Base-by-base conservation (phyloP, 2,329 filamentous ascomycete species). In the Dactylella cylindrospora region DNA sequence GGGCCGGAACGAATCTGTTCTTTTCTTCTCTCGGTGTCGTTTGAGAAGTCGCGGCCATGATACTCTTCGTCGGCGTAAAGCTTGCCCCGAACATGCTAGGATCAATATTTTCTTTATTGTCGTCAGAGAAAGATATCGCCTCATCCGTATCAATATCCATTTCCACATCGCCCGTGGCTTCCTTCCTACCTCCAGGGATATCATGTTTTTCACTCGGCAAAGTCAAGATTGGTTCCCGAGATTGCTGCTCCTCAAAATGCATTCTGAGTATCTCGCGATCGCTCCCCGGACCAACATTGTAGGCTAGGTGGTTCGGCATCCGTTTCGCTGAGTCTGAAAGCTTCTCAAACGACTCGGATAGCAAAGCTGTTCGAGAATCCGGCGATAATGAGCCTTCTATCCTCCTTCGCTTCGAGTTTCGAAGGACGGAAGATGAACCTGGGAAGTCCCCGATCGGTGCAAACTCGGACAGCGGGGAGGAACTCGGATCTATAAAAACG, bases 81-180 rank as follows among this genome's bases (percentile, higher is more conserved):
- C 13, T 13, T 26, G 9, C n/a, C 23, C 15, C 22, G 17, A 44
- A 19, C 5, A 31, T 15, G n/a, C 7, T 26, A 7, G 57, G 49
- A n/a, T 50, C 49, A 20, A 62, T 29, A 22, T 62, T 62, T 33
- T 62, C 57, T 40, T 62, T 62, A 15, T 54, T 54, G 1, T 46
- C 31, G 9, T 44, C 36, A 7, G 20, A 13, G 26, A 12, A 9
- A 10, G 40, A 6, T 12, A 23, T 3, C 8, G 15, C 13, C 5
- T 17, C 28, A 28, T 46, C 25, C 10, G 41, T 19, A 12, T 53
- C 41, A 1, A 51, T 9, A n/a, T 61, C 41, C 32, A 61, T 61
- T 6, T 17, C 13, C 2, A 26, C 20, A 13, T 52, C 38, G n/a
- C n/a, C n/a, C n/a, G n/a, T n/a, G n/a, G n/a, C n/a, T n/a, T n/a